phyloP scores from a whole-genome alignment of 2,329 filamentous ascomycete genomes.

The Pseudovirgaria hyperparasitica region DNA sequence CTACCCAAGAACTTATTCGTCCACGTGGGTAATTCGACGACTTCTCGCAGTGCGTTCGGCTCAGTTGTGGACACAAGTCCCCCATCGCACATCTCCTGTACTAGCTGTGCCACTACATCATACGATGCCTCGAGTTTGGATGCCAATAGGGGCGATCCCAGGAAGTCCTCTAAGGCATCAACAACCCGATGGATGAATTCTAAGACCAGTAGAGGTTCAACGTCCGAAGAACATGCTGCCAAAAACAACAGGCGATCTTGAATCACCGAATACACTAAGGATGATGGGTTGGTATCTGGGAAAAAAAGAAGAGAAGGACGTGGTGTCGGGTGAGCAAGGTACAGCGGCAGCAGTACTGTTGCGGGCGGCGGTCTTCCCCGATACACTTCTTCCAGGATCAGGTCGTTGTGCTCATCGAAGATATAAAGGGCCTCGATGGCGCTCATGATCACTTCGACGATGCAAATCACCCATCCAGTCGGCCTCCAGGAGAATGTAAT shows the following conservation, averaged over 20 bases:
- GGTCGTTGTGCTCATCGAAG: conserved; percentile 88
- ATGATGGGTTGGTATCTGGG: conserved; percentile 68
- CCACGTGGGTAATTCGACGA: conserved; percentile 83
- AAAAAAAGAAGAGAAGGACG: conserved; percentile 81
- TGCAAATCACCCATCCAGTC: no score
- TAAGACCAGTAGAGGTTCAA: conserved; percentile 77
- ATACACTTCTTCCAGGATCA: conserved; percentile 79
- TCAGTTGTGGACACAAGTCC: conserved; percentile 85
- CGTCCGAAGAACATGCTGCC: conserved; percentile 71
- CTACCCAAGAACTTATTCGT: conserved; percentile 80
- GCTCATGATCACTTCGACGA: conserved; percentile 38
- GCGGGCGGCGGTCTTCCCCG: conserved; percentile 68
- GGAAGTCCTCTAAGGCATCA: conserved; percentile 87
- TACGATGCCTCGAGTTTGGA: conserved; percentile 82
- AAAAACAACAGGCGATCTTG: conserved; percentile 82
- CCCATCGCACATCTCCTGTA: conserved; percentile 93
- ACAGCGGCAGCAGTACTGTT: conserved; percentile 66
- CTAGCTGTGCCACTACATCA: conserved; percentile 83
- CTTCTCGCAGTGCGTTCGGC: conserved; percentile 79
- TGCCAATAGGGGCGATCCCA: conserved; percentile 75
- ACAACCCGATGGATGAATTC: conserved; percentile 91
- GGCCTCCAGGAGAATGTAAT: no score
- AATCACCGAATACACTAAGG: conserved; percentile 75
- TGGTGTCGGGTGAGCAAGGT: conserved; percentile 68
- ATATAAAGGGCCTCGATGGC: conserved; percentile 93